Evolutionary conservation across 768 basidiomycete species (phyloP).

Genomic region (Lentinula detonsa): DNA sequence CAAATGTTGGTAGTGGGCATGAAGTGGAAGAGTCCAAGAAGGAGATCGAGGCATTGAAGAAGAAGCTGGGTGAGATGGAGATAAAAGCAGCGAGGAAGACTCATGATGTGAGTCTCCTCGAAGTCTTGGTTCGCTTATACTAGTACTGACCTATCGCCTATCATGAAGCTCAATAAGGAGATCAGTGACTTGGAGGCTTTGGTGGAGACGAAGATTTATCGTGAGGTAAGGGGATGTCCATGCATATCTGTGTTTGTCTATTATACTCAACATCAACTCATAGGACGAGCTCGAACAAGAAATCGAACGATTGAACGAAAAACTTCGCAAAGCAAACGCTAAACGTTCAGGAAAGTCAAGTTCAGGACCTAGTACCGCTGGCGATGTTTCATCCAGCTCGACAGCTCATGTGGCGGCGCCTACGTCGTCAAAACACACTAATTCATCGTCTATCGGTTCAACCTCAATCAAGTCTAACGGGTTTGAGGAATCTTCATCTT

Average conservation of each 20-base stretch:
- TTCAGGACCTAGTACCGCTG: neutral
- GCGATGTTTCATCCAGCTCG: conserved; percentile 6
- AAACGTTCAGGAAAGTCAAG: conserved; percentile 47
- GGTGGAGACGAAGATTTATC: conserved; percentile 95
- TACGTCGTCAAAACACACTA: conserved; percentile 10
- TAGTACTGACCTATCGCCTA: neutral
- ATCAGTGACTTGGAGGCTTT: conserved; percentile 88
- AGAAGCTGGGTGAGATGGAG: conserved; percentile 62
- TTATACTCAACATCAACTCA: conserved; percentile 3
- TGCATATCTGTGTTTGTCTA: neutral
- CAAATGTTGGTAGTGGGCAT: conserved; percentile 19
- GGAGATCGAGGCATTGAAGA: conserved; percentile 62
- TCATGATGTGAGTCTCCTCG: conserved; percentile 51
- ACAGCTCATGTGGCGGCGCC: neutral
- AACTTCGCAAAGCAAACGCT: conserved; percentile 51
- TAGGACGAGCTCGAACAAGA: conserved; percentile 88
- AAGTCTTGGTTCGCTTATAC: neutral
- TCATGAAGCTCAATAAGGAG: conserved; percentile 78
- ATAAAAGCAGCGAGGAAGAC: conserved; percentile 67
- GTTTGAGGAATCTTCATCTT: conserved; percentile 15
- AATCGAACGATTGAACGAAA: conserved; percentile 69
- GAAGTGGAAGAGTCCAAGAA: conserved; percentile 32
- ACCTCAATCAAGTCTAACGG: conserved; percentile 4
- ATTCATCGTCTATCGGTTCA: conserved; percentile 15
- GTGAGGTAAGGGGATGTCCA: conserved; percentile 45